Conservation (phyloP, 2,329 filamentous ascomycete genomes). For the Hypoxylon sp. region DNA sequence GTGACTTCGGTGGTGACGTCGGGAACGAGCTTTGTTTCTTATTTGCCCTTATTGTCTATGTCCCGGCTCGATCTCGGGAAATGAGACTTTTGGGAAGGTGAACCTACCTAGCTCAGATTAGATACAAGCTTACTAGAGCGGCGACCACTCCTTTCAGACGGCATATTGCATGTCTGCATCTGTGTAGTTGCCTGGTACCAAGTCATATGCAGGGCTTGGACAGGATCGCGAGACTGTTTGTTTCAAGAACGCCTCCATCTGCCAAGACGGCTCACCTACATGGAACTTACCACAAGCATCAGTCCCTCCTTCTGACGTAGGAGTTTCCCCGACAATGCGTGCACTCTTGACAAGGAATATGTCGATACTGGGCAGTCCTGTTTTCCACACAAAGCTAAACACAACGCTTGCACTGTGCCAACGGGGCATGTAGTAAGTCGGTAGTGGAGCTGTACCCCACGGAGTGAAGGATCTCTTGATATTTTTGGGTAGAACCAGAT, state of each 20-base stretch:
- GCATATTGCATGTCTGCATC: conserved; percentile 20
- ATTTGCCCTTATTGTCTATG: conserved; percentile 62
- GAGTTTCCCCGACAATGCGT: conserved; percentile 28
- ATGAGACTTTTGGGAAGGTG: conserved; percentile 59
- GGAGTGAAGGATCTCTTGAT: conserved; percentile 7
- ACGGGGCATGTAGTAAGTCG: conserved; percentile 14
- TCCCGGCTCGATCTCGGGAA: conserved; percentile 64
- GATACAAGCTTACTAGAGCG: conserved; percentile 29
- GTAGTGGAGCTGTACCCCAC: conserved; percentile 12
- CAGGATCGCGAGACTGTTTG: conserved; percentile 20
- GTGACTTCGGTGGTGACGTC: conserved; percentile 60
- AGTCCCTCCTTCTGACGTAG: conserved; percentile 25
- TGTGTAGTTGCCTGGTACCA: conserved; percentile 16
- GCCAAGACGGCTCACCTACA: conserved; percentile 33
- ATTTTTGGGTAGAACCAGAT: conserved; percentile 4
- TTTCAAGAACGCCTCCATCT: conserved; percentile 24
- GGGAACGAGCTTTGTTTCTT: conserved; percentile 66
- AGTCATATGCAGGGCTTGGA: conserved; percentile 18
- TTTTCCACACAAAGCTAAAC: conserved; percentile 9
- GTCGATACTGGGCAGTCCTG: conserved; percentile 8
- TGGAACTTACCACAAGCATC: conserved; percentile 6
- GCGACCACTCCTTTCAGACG: conserved; percentile 9
- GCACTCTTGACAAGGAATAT: conserved; percentile 16
- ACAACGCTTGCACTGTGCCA: conserved; percentile 1
- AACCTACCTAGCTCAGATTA: conserved; percentile 17